phyloP scores from a whole-genome alignment of 768 basidiomycete species.

The Tulasnella sp. region DNA sequence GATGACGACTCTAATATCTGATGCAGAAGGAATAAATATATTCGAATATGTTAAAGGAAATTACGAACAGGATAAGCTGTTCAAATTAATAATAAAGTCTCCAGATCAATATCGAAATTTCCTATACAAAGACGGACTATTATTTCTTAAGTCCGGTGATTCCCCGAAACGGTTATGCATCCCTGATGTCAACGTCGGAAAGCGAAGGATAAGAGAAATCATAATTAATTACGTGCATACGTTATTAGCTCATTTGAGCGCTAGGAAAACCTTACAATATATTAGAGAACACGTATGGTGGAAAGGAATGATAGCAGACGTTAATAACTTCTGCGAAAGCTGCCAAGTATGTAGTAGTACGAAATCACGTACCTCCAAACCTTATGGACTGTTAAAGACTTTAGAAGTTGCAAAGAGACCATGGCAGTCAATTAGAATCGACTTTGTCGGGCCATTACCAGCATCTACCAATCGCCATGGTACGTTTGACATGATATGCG shows the following conservation, averaged over 20 bases:
- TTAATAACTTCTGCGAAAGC: background rate
- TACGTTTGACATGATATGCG: slow-evolving; percentile 28
- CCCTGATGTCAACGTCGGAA: background rate
- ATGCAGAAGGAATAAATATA: slow-evolving; percentile 21
- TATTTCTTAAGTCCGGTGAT: background rate
- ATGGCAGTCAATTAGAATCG: slow-evolving; percentile 15
- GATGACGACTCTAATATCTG: slow-evolving; percentile 5
- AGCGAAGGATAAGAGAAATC: background rate
- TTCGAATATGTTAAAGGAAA: slow-evolving; percentile 19
- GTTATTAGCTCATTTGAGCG: background rate
- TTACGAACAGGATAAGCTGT: slow-evolving; percentile 28
- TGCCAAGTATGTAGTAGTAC: background rate
- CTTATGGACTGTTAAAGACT: slow-evolving; percentile 14
- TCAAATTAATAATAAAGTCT: slow-evolving; percentile 26
- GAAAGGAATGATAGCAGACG: background rate
- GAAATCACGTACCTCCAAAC: background rate
- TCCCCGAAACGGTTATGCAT: background rate
- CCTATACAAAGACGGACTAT: background rate
- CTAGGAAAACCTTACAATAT: background rate
- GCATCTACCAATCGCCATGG: slow-evolving; percentile 22
- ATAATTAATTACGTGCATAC: background rate
- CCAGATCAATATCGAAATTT: slow-evolving; percentile 11
- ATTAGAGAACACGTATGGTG: slow-evolving; percentile 11
- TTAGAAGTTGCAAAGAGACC: background rate
- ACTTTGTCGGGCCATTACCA: slow-evolving; percentile 20